These are phyloP conservation scores for Macadamia integrifolia DNA, from an alignment of 164 flowering plant species.

Conservation along the genomic window DNA sequence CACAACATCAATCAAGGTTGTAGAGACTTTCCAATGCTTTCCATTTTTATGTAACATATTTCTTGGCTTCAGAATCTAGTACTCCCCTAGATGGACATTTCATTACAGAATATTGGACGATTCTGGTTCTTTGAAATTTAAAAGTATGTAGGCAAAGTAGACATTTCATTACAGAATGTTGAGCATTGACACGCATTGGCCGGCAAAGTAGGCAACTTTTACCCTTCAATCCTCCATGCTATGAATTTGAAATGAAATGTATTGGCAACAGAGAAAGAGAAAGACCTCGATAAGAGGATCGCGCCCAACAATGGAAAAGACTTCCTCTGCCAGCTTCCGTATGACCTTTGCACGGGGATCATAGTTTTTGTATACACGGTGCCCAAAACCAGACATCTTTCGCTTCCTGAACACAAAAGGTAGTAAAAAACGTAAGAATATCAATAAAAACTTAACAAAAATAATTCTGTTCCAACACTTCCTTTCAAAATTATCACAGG, in stretches of 20 bases:
- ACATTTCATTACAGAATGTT: not conserved
- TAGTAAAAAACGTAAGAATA: not conserved
- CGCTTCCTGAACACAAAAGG: slow-evolving; percentile 55
- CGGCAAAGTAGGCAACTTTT: not conserved
- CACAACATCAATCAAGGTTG: no score
- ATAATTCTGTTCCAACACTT: not conserved
- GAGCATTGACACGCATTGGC: not conserved
- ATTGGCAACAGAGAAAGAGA: not conserved
- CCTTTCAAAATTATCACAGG: not conserved
- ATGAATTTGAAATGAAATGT: not conserved
- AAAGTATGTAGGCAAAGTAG: not conserved
- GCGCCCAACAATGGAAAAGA: slow-evolving; percentile 92
- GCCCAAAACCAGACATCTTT: slow-evolving; percentile 99
- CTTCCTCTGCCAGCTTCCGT: slow-evolving; percentile 86
- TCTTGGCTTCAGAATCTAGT: no score
- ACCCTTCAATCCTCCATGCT: not conserved
- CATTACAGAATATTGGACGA: no score
- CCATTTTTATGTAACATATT: no score
- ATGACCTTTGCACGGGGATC: slow-evolving; percentile 99
- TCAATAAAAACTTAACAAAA: not conserved
- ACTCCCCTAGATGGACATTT: no score
- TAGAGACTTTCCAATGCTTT: no score
- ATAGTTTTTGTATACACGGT: slow-evolving; percentile 96
- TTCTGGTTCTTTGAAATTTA: no score
- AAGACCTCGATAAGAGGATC: slow-evolving; percentile 97